Evolutionary conservation across 2,329 filamentous ascomycete genomes (phyloP), one percentile per base, ranked within the genome.

Genomic region (Akanthomyces muscarius): DNA sequence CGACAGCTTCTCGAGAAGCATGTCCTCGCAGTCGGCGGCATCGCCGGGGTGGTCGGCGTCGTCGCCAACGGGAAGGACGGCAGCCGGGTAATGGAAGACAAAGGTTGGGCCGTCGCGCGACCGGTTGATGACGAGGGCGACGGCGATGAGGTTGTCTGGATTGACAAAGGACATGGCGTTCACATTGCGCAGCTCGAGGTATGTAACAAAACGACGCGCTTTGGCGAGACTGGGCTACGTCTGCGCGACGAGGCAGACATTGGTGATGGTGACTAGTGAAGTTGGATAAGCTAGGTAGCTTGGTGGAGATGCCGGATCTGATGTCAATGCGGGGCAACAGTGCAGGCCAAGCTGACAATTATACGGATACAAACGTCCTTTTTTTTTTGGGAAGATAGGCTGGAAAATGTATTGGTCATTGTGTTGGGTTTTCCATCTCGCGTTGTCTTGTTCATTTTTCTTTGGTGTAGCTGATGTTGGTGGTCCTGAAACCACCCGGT

Each of bases 81-180:
- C 74, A n/a, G 87, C 83, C n/a, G 92, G 92, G 71, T 95, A 95
- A 75, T 96, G 91, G 75, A 93, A 96, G 69, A 95, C 89, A 69
- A 95, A 89, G 66, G 87, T 86, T 33, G 92, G 90, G 18, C 92
- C 91, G 69, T 91, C 89, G 67, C 89, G 86, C 41, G 89, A 90
- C 67, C 89, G 85, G 70, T 86, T 86, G 69, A 91, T 86, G 67
- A 92, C 86, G 45, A 94, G 83, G 58, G 91, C 86, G 63, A 94
- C 86, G 48, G 88, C 90, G 58, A 93, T 74, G 66, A 86, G 82
- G 71, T 85, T 86, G 67, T 82, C 80, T 42, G 76, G 72, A 70
- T 79, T 83, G 62, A 84, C 78, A 60, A 79, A 77, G 38, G 82
- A 75, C 80, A 84, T 84, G 33, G 23, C 23, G 45, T 11, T 30